Evolutionary conservation across 257 asterid genomes (phyloP).

Genomic region (Perilla frutescens): DNA sequence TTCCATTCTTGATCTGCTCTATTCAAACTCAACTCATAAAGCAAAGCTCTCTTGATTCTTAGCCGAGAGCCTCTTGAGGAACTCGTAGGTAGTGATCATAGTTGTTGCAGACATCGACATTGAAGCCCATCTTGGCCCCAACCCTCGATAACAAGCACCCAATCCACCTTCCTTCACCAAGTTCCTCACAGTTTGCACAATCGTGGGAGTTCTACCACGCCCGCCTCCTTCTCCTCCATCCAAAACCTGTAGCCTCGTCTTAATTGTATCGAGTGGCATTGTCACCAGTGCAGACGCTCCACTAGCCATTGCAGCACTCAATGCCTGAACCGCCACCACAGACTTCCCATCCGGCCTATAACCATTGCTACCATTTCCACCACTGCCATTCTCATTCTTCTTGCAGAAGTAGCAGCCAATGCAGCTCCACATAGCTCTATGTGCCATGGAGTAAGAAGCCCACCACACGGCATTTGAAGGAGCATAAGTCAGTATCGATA

Average conservation of each 20-base stretch:
- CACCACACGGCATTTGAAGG: slow-evolving; percentile 99
- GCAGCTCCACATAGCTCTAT: slow-evolving; percentile 70
- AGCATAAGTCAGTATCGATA: slow-evolving; percentile 89
- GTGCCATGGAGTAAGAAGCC: slow-evolving; percentile 87
- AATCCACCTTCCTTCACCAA: slow-evolving; percentile 91
- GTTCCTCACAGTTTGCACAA: slow-evolving; percentile 67
- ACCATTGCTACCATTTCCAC: slow-evolving; percentile 43
- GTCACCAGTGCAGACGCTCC: slow-evolving; percentile 92
- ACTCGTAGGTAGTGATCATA: slow-evolving; percentile 98
- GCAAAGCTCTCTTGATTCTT: slow-evolving; percentile 66
- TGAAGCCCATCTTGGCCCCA: slow-evolving; percentile 97
- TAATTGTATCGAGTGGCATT: slow-evolving; percentile 94
- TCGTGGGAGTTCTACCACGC: slow-evolving; percentile 46
- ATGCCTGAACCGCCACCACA: slow-evolving; percentile 79
- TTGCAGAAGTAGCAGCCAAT: slow-evolving; percentile 65
- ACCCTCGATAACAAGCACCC: slow-evolving; percentile 92
- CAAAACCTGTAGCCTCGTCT: slow-evolving; percentile 92
- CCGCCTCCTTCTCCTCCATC: slow-evolving; percentile 67
- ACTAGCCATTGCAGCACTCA: slow-evolving; percentile 94
- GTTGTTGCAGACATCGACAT: slow-evolving; percentile 97
- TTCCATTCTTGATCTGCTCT: slow-evolving; percentile 31
- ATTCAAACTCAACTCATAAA: slow-evolving; percentile 39
- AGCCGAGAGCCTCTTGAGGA: slow-evolving; percentile 82
- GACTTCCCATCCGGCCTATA: slow-evolving; percentile 78
- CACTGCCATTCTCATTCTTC: slow-evolving; percentile 54